Evolutionary conservation across 2,329 filamentous ascomycete genomes (phyloP), one percentile per base, ranked within the genome.

Genomic region (Monosporascus ibericus): DNA sequence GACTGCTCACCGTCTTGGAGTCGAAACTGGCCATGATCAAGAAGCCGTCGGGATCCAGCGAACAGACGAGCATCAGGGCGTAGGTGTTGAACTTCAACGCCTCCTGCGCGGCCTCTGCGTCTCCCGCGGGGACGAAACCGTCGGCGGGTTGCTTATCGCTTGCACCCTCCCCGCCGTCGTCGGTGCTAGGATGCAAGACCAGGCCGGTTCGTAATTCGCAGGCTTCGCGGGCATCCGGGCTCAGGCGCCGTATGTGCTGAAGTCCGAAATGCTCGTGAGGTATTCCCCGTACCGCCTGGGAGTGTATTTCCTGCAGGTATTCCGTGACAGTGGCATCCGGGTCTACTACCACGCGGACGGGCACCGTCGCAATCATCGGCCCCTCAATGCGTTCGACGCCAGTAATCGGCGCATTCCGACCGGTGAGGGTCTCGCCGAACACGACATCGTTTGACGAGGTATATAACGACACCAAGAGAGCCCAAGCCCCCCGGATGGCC

Each of bases 1-100:
- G 66, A 34, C 69, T 72, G 18, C 71, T 70, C 18, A 87, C 76
- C 1, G 78, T 75, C n/a, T 78, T 77, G 22, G 81, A 82, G 60
- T 87, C 83, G 59, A 86, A 86, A 59, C 83, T 84, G 1, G 82
- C 82, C 70, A 82, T 84, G 52, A 84, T 71, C 17, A 78, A 66
- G 61, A 86, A 80, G 1, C 78, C 76, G 54, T 74, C 71, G 2
- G 76, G 71, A 37, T 81, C 76, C 6, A 86, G 68, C 4, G 79
- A 82, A 64, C 83, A 87, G 42, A 86, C 83, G 20, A 87, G 68
- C 72, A 87, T 86, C 34, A 87, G 75, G 1, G 82, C 77, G 61
- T 86, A 85, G 0, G 75, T 78, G 63, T 78, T 79, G 63, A 79
- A 79, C 60, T 78, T 78, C 58, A 85, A 72, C 1, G 81, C 82